Base-by-base conservation (phyloP, 2,329 filamentous ascomycete genomes). In the Talaromyces islandicus region DNA sequence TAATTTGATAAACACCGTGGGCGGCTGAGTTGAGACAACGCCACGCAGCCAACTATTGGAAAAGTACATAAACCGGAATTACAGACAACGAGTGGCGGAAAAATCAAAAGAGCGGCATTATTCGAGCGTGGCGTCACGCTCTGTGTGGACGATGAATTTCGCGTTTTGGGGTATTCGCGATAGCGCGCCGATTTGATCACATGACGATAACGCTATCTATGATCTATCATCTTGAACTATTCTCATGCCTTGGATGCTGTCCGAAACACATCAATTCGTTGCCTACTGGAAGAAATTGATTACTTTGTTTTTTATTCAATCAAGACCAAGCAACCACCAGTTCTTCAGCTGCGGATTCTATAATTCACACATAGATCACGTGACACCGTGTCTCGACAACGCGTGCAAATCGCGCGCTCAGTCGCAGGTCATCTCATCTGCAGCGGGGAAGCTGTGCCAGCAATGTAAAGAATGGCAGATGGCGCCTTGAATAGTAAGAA, bases 381-480 rank as follows among this genome's bases (percentile, higher is more conserved):
- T 43, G 30, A 38, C n/a, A 21, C 12, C 53, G 53, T 27, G 53
- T 38, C 35, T n/a, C 17, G 7, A 38, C 19, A 19, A 54, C 53
- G 53, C 29, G 35, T 38, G 35, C 10, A n/a, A 30, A 55, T 24
- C n/a, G 21, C 53, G 30, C 53, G 9, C 21, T 24, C 29, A 21
- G 4, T 55, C 14, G 30, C 19, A 35, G 4, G 29, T 58, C 56
- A 29, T 27, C 48, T 10, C 12, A 52, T 52, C 25, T 27, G 24
- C 48, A 29, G 48, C 27, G 24, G 48, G 24, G 25, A 27, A 25
- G 10, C 21, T 51, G 24, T 27, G 7, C 25, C 43, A 62, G 62
- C 66, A 70, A 60, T 68, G 77, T 78, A 75, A 75, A 75, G 69
- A 56, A 77, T 77, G 75, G 70, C 70, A 66, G 70, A 66, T 68